phyloP scores from a whole-genome alignment of 352 stramenopile genomes.

The Phytophthora quininea region DNA sequence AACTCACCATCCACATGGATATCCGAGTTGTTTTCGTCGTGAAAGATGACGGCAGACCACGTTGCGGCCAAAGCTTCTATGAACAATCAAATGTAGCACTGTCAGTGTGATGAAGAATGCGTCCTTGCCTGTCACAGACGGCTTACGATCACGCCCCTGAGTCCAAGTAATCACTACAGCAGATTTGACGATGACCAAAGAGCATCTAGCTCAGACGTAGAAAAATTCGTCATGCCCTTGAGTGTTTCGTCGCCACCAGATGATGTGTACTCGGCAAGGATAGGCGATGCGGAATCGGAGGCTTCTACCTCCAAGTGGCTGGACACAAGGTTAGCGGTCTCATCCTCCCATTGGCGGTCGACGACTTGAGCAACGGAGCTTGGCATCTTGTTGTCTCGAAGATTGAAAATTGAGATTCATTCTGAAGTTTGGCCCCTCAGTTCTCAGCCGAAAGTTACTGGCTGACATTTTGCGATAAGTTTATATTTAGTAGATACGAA shows the following conservation, averaged over 20 bases:
- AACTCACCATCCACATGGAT: no score
- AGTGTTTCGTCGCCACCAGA: slow-evolving; percentile 11
- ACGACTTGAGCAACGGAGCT: slow-evolving; percentile 3
- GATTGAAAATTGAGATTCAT: background rate
- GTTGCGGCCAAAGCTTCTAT: no score
- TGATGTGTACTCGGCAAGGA: slow-evolving; percentile 9
- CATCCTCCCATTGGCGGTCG: slow-evolving; percentile 5
- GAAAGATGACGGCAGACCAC: no score
- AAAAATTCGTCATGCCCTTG: slow-evolving; percentile 14
- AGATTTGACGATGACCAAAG: background rate
- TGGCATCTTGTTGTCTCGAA: slow-evolving; percentile 7
- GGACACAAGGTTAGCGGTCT: slow-evolving; percentile 9
- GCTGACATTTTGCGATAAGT: background rate
- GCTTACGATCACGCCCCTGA: background rate
- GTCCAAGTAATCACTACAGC: background rate
- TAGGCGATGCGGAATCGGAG: background rate
- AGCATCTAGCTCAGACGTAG: slow-evolving; percentile 3
- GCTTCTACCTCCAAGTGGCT: slow-evolving; percentile 16
- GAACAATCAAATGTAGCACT: background rate
- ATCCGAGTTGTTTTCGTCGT: no score
- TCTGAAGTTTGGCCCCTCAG: background rate
- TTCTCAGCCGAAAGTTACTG: background rate
- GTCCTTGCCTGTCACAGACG: background rate
- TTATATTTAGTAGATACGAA: background rate
- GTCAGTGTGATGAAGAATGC: background rate